phyloP scores from a whole-genome alignment of 768 basidiomycete genomes.

The Tephrocybe rancida region DNA sequence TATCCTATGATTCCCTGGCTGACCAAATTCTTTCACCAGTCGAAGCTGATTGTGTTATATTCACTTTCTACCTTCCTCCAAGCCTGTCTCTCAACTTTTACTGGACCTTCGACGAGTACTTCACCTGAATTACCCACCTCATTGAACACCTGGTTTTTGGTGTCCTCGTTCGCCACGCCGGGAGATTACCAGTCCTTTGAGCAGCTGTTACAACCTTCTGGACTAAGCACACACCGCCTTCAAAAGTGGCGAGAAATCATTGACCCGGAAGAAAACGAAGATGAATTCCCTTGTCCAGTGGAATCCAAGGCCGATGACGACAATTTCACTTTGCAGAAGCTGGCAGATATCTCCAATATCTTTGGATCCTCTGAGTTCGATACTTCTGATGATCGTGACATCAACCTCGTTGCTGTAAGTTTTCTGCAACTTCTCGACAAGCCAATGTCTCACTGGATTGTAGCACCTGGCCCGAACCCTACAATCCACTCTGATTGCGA shows the following conservation, averaged over 20 bases:
- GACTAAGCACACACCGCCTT: conserved; percentile 2
- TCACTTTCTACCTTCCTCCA: conserved; percentile 73
- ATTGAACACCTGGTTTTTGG: conserved; percentile 65
- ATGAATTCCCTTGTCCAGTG: conserved; percentile 29
- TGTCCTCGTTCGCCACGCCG: conserved; percentile 54
- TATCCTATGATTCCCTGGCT: not conserved
- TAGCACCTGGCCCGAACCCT: conserved; percentile 74
- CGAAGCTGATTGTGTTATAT: conserved; percentile 74
- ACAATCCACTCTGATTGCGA: conserved; percentile 78
- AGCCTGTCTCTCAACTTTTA: conserved; percentile 38
- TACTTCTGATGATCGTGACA: conserved; percentile 2
- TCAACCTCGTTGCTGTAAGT: conserved; percentile 10
- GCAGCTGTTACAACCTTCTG: conserved; percentile 37
- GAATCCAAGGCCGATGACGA: not conserved
- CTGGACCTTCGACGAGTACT: conserved; percentile 8
- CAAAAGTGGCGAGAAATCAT: conserved; percentile 37
- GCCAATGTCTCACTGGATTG: not conserved
- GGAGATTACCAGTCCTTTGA: conserved; percentile 60
- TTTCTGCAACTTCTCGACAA: not conserved
- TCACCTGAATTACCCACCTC: conserved; percentile 4
- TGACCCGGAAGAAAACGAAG: conserved; percentile 35
- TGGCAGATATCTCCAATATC: conserved; percentile 10
- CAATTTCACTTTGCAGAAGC: conserved; percentile 6
- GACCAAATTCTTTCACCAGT: conserved; percentile 41
- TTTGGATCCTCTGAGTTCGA: conserved; percentile 5